These are phyloP conservation scores for Melastoma candidum DNA, from an alignment of 441 rosid species.

Conservation along the genomic window DNA sequence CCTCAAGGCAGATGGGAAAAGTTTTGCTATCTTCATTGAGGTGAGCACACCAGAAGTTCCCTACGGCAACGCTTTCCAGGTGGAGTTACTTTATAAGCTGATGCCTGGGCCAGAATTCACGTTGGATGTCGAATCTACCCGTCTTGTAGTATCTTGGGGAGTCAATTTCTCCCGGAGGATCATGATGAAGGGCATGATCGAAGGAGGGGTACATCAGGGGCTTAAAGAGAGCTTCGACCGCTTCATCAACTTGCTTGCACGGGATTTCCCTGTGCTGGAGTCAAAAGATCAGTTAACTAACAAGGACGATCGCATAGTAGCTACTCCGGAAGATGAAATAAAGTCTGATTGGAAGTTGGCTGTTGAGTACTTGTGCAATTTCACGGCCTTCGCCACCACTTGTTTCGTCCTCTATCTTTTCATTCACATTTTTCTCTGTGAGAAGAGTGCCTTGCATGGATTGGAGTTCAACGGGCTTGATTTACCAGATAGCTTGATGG, in stretches of 20 bases:
- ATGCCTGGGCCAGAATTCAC: constrained; percentile 38
- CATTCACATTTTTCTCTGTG: constrained; percentile 45
- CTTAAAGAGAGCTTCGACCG: constrained; percentile 61
- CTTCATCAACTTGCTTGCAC: constrained; percentile 44
- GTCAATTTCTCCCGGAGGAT: constrained; percentile 54
- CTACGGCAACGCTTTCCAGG: constrained; percentile 54
- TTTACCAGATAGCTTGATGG: constrained; percentile 86
- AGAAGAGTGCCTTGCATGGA: constrained; percentile 46
- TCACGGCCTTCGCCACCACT: constrained; percentile 44
- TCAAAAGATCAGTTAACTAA: constrained; percentile 17
- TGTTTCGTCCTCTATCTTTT: constrained; percentile 42
- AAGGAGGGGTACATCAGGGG: constrained; percentile 79
- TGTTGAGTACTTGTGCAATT: constrained; percentile 51
- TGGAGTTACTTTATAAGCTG: constrained; percentile 74
- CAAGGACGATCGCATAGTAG: constrained; percentile 47
- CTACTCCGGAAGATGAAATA: constrained; percentile 50
- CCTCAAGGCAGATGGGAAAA: constrained; percentile 41
- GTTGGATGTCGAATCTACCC: constrained; percentile 49
- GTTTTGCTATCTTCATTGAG: constrained; percentile 39
- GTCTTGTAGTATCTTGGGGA: constrained; percentile 59
- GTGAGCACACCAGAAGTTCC: constrained; percentile 84
- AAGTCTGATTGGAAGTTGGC: constrained; percentile 59
- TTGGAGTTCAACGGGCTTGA: constrained; percentile 63
- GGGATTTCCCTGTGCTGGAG: constrained; percentile 35
- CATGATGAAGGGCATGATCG: constrained; percentile 78